Base-by-base conservation (phyloP, 768 basidiomycete species). In the Daedalea quercina region DNA sequence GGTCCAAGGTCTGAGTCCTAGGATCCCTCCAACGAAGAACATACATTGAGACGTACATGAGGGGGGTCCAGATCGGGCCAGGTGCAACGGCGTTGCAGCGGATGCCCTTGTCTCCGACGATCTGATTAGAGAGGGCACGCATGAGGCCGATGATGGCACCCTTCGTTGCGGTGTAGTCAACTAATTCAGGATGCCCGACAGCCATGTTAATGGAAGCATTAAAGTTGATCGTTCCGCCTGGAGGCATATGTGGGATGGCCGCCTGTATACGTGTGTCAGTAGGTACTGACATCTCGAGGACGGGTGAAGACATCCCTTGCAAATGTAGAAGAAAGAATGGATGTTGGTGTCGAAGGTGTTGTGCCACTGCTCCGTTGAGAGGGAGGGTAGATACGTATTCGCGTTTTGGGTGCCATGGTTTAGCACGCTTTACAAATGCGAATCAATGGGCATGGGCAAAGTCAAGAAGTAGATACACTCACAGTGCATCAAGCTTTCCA, bases 121-220 rank as follows among this genome's bases (percentile, higher is more conserved):
- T 68, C 62, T 79, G 76, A 61, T 79, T 80, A 47, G 70, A 72
- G 50, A 80, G 63, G 0, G 71, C 74, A 24, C 78, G 65, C 47
- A 73, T 72, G 62, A 78, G 77, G 13, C 62, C 69, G 47, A 78
- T 67, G 54, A 79, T 76, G 9, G 77, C 75, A 9, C 79, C 79
- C 61, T 80, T 80, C 24, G 79, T 79, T 8, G 76, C 62, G 15
- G 78, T 78, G 64, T 79, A 81, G 64, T 81, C 79, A 35, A 80
- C 60, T 22, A 81, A 66, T 54, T 75, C 70, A n/a, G 67, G 65
- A 31, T 76, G 73, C 0, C 75, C 75, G 28, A 74, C 65, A 46
- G 69, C 70, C 15, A 67, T 67, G 65, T 77, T 78, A 63, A 75
- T 70, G 49, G 67, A 70, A 0, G 68, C 67, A 54, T 75, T 75